Percentiles rank a stretch among this genome's conserved stretches.
Evolutionary conservation across 2,329 filamentous ascomycete genomes (phyloP).

Genomic region (Xylaria sp.): DNA sequence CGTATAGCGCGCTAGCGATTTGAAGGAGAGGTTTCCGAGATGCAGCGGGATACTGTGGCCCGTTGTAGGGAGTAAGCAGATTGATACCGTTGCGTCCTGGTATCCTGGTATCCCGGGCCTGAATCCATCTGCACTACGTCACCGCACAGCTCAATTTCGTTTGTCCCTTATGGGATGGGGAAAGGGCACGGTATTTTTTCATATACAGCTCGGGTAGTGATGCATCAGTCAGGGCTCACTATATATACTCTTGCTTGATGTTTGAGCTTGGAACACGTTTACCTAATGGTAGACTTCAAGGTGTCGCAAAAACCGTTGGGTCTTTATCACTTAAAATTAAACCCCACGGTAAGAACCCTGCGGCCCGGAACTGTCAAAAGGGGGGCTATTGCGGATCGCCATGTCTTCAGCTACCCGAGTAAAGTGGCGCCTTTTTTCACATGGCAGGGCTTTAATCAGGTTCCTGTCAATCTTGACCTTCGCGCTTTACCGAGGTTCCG

Average conservation of each 20-base stretch:
- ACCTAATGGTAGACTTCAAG: background rate
- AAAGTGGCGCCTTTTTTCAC: background rate
- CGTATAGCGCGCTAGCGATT: background rate
- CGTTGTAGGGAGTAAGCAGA: background rate
- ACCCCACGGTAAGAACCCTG: conserved; percentile 5
- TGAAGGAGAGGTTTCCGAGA: background rate
- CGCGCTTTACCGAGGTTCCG: background rate
- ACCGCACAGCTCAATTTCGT: background rate
- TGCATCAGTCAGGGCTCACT: background rate
- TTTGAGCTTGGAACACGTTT: background rate
- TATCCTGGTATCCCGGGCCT: background rate
- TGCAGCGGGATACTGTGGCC: background rate
- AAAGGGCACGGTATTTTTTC: background rate
- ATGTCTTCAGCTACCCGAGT: conserved; percentile 4
- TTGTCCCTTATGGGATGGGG: background rate
- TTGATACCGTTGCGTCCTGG: background rate
- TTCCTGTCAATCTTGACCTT: background rate
- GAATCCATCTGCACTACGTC: conserved; percentile 19
- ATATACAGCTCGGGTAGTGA: background rate
- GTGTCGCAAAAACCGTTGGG: conserved; percentile 7
- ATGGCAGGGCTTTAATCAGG: background rate
- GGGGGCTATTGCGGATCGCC: conserved; percentile 14
- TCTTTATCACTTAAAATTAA: conserved; percentile 6
- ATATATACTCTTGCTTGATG: background rate
- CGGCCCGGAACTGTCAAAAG: background rate